These are phyloP conservation scores for Borealophlyctis nickersoniae DNA, from an alignment of 192 early-diverging fungal species.

Conservation along the genomic window DNA sequence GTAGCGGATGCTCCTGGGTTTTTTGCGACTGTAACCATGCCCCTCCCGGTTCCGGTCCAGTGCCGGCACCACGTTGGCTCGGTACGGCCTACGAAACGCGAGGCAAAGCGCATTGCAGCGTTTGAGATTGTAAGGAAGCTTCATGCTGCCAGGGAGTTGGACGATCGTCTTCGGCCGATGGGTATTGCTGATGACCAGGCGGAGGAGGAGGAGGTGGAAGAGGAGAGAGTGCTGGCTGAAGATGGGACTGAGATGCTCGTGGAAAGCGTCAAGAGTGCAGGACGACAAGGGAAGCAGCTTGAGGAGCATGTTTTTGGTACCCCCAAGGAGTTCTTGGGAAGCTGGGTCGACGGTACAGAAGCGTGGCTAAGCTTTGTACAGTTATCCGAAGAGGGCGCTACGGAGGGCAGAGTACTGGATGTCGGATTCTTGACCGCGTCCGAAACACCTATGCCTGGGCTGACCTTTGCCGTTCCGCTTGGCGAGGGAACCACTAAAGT, in stretches of 20 bases:
- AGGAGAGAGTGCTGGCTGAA: neutral
- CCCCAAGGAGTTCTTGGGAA: neutral
- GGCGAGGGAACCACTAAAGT: too few relatives aligned
- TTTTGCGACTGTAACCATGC: slow-evolving; percentile 19
- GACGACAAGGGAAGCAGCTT: too few relatives aligned
- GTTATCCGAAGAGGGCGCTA: too few relatives aligned
- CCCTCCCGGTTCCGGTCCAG: slow-evolving; percentile 18
- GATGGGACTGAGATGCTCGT: neutral
- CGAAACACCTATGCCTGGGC: too few relatives aligned
- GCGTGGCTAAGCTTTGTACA: neutral
- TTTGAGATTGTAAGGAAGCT: slow-evolving; percentile 71
- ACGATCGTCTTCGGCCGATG: slow-evolving; percentile 70
- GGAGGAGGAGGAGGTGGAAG: neutral
- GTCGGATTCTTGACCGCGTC: neutral
- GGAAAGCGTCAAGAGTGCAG: too few relatives aligned
- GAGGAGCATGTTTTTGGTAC: neutral
- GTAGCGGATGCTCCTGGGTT: slow-evolving; percentile 2
- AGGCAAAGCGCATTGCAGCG: slow-evolving; percentile 69
- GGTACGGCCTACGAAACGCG: slow-evolving; percentile 44
- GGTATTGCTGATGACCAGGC: neutral
- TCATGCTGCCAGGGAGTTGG: slow-evolving; percentile 64
- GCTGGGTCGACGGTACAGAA: neutral
- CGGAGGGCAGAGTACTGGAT: neutral
- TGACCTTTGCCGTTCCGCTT: too few relatives aligned
- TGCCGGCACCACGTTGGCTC: slow-evolving; percentile 19